Evolutionary conservation across 139 green algal genomes (phyloP).

Genomic region (Medakamo hakoo): DNA sequence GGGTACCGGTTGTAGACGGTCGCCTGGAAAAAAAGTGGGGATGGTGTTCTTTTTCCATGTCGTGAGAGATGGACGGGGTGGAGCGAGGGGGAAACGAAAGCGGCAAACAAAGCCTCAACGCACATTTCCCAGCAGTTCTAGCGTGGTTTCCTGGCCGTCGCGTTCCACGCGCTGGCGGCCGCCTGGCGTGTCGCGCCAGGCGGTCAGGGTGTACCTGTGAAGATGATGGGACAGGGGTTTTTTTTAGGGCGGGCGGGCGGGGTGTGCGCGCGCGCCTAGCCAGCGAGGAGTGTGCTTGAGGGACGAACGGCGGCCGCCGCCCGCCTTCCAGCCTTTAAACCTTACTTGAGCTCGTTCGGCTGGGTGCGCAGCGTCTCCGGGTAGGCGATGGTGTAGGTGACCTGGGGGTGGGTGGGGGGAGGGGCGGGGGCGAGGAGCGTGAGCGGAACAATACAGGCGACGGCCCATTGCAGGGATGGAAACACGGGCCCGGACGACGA

Average conservation of each 20-base stretch:
- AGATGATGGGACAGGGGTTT: neutral
- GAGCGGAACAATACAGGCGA: too few species aligned
- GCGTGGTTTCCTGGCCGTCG: constrained; percentile 23
- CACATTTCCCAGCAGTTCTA: constrained; percentile 10
- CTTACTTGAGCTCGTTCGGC: neutral
- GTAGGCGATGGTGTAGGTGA: neutral
- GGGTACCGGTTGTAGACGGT: constrained; percentile 10
- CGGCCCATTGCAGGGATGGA: too few species aligned
- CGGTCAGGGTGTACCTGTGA: constrained; percentile 14
- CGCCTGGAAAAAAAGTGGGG: too few species aligned
- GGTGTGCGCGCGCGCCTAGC: neutral
- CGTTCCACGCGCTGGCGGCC: constrained; percentile 18
- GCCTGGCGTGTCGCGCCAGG: constrained; percentile 18
- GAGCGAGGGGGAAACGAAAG: too few species aligned
- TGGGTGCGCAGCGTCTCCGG: neutral
- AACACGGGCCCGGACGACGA: too few species aligned
- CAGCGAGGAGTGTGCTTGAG: neutral
- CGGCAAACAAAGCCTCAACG: too few species aligned
- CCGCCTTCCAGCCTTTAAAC: too few species aligned
- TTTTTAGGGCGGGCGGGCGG: neutral
- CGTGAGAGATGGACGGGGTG: too few species aligned
- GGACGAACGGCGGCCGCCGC: too few species aligned
- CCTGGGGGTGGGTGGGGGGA: neutral
- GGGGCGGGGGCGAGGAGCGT: too few species aligned
- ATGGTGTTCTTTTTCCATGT: too few species aligned